Conservation (phyloP, 768 basidiomycete species). For the Russula abietina region DNA sequence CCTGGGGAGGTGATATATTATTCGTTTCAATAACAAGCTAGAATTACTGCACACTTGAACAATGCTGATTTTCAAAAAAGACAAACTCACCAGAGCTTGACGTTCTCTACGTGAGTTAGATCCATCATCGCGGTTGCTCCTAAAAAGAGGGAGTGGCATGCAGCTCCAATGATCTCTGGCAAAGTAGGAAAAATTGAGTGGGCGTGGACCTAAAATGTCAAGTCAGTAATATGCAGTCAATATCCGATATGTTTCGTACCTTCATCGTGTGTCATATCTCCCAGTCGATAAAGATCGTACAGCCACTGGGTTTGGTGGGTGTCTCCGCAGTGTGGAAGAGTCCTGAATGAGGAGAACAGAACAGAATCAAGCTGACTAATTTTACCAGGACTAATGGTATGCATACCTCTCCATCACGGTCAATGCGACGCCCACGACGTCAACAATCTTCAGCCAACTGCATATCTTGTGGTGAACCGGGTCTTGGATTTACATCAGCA, state of each 20-base stretch:
- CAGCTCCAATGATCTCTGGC: not conserved
- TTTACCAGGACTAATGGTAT: not conserved
- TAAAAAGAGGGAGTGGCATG: not conserved
- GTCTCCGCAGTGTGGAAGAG: constrained; percentile 1
- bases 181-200: not conserved
- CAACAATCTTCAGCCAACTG: constrained; percentile 4
- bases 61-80: not conserved
- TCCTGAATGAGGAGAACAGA: not conserved
- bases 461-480: not conserved
- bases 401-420: constrained; percentile 5
- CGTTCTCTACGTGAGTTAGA: constrained; percentile 12
- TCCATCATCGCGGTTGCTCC: constrained; percentile 5
- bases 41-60: not conserved
- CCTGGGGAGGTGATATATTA: not conserved
- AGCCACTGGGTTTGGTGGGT: not conserved
- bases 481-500: too few species aligned
- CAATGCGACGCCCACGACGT: constrained; percentile 8
- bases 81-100: constrained; percentile 10
- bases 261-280: constrained; percentile 11
- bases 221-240: not conserved
- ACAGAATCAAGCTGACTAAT: not conserved
- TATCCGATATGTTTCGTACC: not conserved
- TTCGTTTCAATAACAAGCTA: not conserved
- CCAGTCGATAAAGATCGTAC: constrained; percentile 2
- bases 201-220: not conserved